These are phyloP conservation scores for Rhynchospora pubera DNA, from an alignment of 176 grass and related monocot species.

Conservation along the genomic window DNA sequence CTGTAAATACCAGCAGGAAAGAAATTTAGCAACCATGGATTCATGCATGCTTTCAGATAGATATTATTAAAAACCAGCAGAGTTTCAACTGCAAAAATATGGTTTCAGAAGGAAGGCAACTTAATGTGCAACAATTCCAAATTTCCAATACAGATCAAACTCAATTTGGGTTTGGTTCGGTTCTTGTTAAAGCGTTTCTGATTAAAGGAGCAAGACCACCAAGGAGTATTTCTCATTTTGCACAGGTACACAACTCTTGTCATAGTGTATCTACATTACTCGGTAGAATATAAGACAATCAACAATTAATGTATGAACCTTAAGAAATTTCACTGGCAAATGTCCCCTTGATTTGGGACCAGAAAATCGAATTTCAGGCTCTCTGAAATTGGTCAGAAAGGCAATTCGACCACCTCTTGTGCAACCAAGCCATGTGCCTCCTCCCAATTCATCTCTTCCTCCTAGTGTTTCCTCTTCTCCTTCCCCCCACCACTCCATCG, in stretches of 20 bases:
- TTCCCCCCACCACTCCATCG: conserved; percentile 55
- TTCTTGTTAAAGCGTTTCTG: no score
- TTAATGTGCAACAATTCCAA: neutral
- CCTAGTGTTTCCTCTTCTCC: conserved; percentile 44
- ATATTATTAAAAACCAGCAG: neutral
- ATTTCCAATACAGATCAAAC: neutral
- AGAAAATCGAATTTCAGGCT: conserved; percentile 21
- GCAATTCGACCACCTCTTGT: conserved; percentile 57
- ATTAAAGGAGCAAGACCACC: no score
- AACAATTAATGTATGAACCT: conserved; percentile 30
- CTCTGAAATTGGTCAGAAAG: conserved; percentile 69
- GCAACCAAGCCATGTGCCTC: conserved; percentile 88
- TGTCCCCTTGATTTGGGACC: conserved; percentile 58
- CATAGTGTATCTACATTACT: neutral
- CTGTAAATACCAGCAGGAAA: conserved; percentile 21
- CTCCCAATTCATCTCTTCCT: conserved; percentile 64
- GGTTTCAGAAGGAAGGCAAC: neutral
- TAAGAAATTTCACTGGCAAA: conserved; percentile 72
- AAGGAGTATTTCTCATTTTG: neutral
- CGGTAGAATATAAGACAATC: neutral
- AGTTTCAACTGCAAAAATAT: neutral
- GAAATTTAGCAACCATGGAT: neutral
- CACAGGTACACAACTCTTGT: neutral
- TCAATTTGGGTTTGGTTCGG: neutral
- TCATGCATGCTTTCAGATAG: neutral